Evolutionary conservation across 768 basidiomycete genomes (phyloP).

Genomic region (Xerocomus spinulosus): DNA sequence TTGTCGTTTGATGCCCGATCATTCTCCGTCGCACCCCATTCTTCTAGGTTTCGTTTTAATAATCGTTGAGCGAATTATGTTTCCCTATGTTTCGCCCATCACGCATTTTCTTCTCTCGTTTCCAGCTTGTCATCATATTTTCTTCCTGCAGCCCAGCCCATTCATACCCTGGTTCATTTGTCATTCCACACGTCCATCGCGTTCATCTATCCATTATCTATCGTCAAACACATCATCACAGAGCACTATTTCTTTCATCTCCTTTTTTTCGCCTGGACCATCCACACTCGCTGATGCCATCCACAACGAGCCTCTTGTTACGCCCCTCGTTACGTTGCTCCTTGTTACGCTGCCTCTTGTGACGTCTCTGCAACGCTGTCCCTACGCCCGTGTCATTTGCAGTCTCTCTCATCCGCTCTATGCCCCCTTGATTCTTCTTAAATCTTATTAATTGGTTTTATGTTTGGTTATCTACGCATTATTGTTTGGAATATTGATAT

Average conservation of each 20-base stretch:
- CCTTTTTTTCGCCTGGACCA: neutral
- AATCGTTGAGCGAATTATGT: conserved; percentile 5
- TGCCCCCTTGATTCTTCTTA: conserved; percentile 1
- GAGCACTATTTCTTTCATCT: neutral
- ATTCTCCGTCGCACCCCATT: neutral
- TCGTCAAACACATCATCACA: conserved; percentile 23
- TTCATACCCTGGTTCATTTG: conserved; percentile 10
- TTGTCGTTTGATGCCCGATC: conserved; percentile 17
- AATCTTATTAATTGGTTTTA: conserved; percentile 18
- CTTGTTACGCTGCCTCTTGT: conserved; percentile 16
- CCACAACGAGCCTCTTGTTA: conserved; percentile 12
- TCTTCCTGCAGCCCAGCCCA: conserved; percentile 9
- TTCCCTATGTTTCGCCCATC: conserved; percentile 13
- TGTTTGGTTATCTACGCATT: conserved; percentile 1
- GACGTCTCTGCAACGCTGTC: conserved; percentile 16
- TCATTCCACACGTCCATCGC: conserved; percentile 26
- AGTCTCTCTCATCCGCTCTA: conserved; percentile 1
- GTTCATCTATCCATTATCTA: conserved; percentile 32
- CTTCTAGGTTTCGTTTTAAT: conserved; percentile 16
- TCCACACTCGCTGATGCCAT: conserved; percentile 7
- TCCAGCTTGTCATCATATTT: conserved; percentile 27
- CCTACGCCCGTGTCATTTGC: conserved; percentile 10
- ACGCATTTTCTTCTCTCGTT: conserved; percentile 4
- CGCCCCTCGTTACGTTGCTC: conserved; percentile 13
- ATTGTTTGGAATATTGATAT: neutral